These are phyloP conservation scores for Pichia sp. DNA, from an alignment of 1,139 yeast genomes.

Conservation along the genomic window DNA sequence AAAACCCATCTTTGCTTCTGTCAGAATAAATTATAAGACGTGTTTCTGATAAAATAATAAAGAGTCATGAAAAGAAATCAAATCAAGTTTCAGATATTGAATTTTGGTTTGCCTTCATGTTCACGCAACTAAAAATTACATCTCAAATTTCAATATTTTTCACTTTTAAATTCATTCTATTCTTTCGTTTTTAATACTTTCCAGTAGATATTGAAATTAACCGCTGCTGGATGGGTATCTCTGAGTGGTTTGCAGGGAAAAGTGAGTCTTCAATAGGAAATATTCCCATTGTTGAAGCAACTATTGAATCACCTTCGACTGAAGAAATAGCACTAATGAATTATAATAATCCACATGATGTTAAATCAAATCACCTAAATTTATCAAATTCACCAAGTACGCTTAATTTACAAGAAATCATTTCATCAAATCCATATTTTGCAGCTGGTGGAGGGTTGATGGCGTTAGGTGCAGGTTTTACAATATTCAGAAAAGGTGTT, in stretches of 20 bases:
- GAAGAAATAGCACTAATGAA: conserved; percentile 16
- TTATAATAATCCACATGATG: conserved; percentile 14
- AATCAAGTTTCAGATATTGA: not conserved
- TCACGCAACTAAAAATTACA: not conserved
- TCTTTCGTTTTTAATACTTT: not conserved
- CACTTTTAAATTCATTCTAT: not conserved
- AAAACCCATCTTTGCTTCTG: not conserved
- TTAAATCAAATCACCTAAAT: not conserved
- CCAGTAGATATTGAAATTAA: not conserved
- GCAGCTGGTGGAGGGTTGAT: conserved; percentile 97
- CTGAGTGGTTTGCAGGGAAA: conserved; percentile 7
- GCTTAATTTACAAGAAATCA: conserved; percentile 44
- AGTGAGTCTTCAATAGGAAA: not conserved
- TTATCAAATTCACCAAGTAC: conserved; percentile 22
- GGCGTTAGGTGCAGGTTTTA: conserved; percentile 85
- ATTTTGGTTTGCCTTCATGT: not conserved
- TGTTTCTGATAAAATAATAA: too few species aligned
- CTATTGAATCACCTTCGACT: conserved; percentile 16
- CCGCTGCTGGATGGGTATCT: conserved; percentile 1
- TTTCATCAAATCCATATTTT: conserved; percentile 80
- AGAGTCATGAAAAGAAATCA: not conserved
- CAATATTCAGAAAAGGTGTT: conserved; percentile 67
- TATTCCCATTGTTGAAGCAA: conserved; percentile 10
- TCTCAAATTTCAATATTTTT: not conserved
- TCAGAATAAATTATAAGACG: too few species aligned